These are phyloP conservation scores for Fusarium chuoi DNA, from an alignment of 2,329 filamentous ascomycete species.

Conservation along the genomic window DNA sequence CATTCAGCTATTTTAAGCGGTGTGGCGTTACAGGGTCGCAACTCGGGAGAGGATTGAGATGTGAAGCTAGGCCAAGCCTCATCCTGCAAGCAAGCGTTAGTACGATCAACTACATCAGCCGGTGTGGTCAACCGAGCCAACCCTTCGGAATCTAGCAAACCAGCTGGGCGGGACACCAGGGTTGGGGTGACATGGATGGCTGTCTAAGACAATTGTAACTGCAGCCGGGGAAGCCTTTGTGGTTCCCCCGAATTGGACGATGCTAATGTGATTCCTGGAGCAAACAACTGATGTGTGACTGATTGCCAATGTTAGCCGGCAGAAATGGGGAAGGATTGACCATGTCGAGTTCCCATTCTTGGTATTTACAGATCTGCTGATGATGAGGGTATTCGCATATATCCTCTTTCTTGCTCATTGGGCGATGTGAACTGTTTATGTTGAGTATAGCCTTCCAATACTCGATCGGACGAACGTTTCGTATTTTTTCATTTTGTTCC, in stretches of 20 bases:
- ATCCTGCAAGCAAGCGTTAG: slow-evolving; percentile 31
- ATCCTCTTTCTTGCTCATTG: neutral
- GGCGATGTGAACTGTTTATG: neutral
- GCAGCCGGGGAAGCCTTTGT: slow-evolving; percentile 37
- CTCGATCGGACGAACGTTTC: neutral
- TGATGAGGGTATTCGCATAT: neutral
- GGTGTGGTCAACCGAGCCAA: slow-evolving; percentile 37
- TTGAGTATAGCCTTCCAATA: neutral
- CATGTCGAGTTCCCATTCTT: neutral
- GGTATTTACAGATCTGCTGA: neutral
- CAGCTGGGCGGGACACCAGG: slow-evolving; percentile 33
- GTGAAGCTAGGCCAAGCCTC: slow-evolving; percentile 23
- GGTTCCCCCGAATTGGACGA: slow-evolving; percentile 16
- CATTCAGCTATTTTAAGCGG: slow-evolving; percentile 19
- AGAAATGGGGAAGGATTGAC: neutral
- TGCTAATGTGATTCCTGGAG: neutral
- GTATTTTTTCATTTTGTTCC: neutral
- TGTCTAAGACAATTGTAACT: slow-evolving; percentile 2
- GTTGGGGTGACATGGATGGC: slow-evolving; percentile 23
- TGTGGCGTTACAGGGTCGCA: slow-evolving; percentile 21
- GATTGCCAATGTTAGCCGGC: neutral
- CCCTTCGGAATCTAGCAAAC: slow-evolving; percentile 39
- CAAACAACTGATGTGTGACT: neutral
- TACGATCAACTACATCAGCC: slow-evolving; percentile 14
- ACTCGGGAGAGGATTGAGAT: slow-evolving; percentile 18